A percentile compares a stretch with the other conserved stretches of the same genome.
Conservation (phyloP, 2,329 filamentous ascomycete species). For the Colletotrichum musicola region DNA sequence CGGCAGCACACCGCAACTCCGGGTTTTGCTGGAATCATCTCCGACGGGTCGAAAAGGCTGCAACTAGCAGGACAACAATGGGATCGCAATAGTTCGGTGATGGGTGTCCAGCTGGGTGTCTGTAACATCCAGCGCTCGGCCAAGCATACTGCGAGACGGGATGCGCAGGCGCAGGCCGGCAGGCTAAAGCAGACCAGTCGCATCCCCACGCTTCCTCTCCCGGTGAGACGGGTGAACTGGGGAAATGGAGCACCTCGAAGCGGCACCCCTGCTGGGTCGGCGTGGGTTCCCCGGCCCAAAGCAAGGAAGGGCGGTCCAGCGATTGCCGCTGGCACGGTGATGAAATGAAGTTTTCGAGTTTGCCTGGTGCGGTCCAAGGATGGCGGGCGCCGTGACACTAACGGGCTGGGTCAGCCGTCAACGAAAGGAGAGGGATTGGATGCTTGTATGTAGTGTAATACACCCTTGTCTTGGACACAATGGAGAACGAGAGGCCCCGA, state of each 20-base stretch:
- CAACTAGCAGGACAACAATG: conserved; percentile 6
- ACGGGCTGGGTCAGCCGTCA: conserved; percentile 3
- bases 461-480: conserved; percentile 19
- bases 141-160: conserved; percentile 4
- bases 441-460: not conserved
- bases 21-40: not conserved
- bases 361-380: conserved; percentile 1
- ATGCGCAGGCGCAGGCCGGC: conserved; percentile 20
- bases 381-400: conserved; percentile 23
- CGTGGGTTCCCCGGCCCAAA: not conserved
- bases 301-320: conserved; percentile 13
- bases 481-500: conserved; percentile 8
- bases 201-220: conserved; percentile 9
- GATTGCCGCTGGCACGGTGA: conserved; percentile 24
- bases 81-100: conserved; percentile 3
- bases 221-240: conserved; percentile 12
- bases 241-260: conserved; percentile 4
- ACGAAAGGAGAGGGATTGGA: not conserved
- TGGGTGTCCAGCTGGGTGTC: not conserved
- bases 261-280: conserved; percentile 4
- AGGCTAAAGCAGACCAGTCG: conserved; percentile 16
- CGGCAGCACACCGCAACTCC: conserved; percentile 28
- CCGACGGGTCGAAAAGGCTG: conserved; percentile 14
- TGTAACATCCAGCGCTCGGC: conserved; percentile 6
- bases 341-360: conserved; percentile 28